Evolutionary conservation across 257 asterid species (phyloP), one percentile per base, ranked within the genome.

Genomic region (Salvia miltiorrhiza): DNA sequence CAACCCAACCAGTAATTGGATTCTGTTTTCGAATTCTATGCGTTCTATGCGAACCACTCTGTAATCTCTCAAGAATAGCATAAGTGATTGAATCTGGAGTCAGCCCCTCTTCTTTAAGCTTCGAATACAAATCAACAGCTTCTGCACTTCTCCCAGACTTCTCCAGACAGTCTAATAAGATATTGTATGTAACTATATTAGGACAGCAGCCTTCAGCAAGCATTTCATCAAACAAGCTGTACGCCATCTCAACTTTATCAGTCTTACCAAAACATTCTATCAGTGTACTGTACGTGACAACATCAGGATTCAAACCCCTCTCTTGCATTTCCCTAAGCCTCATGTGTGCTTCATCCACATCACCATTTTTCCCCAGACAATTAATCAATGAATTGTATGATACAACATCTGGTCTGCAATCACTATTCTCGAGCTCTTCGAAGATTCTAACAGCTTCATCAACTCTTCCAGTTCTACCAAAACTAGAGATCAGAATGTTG

Each of bases 241-340:
- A 80, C 7, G 97, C 95, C 95, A 85, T 93, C 65, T 90, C 99
- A 44, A 93, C 94, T 79, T 80, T 90, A 75, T 90, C 90, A 0
- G 86, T 82, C 87, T 90, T 93, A 4, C 96, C 99, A 84, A 93
- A 93, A 75, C 99, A 88, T 73, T 93, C 99, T 9, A 93, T 93
- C 21, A 93, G 69, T 6, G 97, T 90, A 69, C 99, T 93, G 59
- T 88, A 93, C 1, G 97, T 93, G 72, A 90, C 84, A 47, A 93
- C 99, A 79, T 93, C 99, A 4, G 97, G 97, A 77, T 86, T 87
- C 81, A 93, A 60, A 41, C 93, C 99, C 83, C 48, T 84, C 69
- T 93, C 99, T 72, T 82, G 90, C 97, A 93, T 90, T 71, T 93
- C 97, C 45, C 74, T 89, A 74, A 93, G 85, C 77, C 92, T 87